Evolutionary conservation across 495 filamentous ascomycete genomes (phyloP), one percentile per base, ranked within the genome.

Genomic region (Penicillium diatomitis): DNA sequence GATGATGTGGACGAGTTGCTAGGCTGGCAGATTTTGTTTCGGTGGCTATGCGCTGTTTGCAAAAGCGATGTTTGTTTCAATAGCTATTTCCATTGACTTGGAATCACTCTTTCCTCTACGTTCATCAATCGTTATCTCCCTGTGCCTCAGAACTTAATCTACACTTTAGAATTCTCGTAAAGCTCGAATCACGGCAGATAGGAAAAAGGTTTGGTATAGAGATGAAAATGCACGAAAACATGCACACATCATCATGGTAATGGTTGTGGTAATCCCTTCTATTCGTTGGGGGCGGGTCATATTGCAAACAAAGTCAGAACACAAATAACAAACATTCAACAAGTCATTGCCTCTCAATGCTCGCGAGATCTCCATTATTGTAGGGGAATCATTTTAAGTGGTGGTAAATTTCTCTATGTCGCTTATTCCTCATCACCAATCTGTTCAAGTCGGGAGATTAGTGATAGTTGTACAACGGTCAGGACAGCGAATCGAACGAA

Each of bases 401-500:
- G 44, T 47, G 55, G 33, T 30, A 41, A 41, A 11, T 10, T 43
- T 38, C 36, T 48, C 42, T 20, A 51, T 49, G 10, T 8, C 30
- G 20, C 71, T 76, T 83, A 94, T 69, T 95, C 88, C 56, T 95
- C 88, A 49, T 96, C 91, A 46, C 90, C 90, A 65, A 96, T 91
- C 87, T 91, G 54, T 30, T 46, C 30, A 20, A 8, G 7, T 6
- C 6, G 34, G 29, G 30, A 38, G 11, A 41, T 57, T 52, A 50
- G 46, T 43, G 39, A 29, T 10, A 34, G 5, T 35, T 32, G 10
- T 5, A 41, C 12, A 40, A 33, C 27, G 8, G 46, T 33, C 20
- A 9, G 44, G 27, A 44, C 20, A 20, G 20, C 37, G 8, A 27
- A 39, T 5, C 36, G 41, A n/a, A 68, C 76, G 41, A 70, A 88